Percentiles rank a stretch among this genome's conserved stretches.
These are phyloP conservation scores for Fusarium devonianum DNA, from an alignment of 2,329 filamentous ascomycete genomes.

Conservation along the genomic window DNA sequence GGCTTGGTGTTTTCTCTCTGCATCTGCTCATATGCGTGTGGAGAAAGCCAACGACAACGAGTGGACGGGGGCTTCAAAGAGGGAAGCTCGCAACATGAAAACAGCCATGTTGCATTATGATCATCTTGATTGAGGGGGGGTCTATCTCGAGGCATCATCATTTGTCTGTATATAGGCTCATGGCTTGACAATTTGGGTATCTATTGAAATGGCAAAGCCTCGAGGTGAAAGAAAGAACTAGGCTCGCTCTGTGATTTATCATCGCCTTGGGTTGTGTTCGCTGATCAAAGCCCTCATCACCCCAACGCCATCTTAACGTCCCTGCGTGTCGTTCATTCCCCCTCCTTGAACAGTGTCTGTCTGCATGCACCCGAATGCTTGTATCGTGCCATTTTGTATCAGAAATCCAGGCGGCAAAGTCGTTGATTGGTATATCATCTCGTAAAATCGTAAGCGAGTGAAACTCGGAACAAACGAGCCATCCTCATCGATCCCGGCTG, in stretches of 20 bases:
- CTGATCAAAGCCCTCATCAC: not conserved
- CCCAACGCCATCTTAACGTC: not conserved
- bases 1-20: not conserved
- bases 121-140: slow-evolving; percentile 1
- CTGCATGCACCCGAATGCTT: slow-evolving; percentile 18
- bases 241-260: slow-evolving; percentile 4
- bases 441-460: slow-evolving; percentile 24
- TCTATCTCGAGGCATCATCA: not conserved
- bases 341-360: not conserved
- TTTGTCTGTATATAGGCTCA: slow-evolving; percentile 21
- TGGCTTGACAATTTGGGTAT: slow-evolving; percentile 22
- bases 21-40: slow-evolving; percentile 3
- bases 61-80: no score
- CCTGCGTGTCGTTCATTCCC: no score
- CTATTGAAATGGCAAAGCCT: slow-evolving; percentile 18
- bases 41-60: no score
- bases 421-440: no score
- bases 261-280: not conserved
- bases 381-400: no score
- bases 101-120: slow-evolving; percentile 21
- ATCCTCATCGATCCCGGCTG: slow-evolving; percentile 24
- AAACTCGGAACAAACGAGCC: not conserved
- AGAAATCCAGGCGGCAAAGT: no score
- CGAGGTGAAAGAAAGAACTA: slow-evolving; percentile 10
- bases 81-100: slow-evolving; percentile 21